phyloP scores from a whole-genome alignment of 306 rosid genomes.

The Phaseolus lunatus region DNA sequence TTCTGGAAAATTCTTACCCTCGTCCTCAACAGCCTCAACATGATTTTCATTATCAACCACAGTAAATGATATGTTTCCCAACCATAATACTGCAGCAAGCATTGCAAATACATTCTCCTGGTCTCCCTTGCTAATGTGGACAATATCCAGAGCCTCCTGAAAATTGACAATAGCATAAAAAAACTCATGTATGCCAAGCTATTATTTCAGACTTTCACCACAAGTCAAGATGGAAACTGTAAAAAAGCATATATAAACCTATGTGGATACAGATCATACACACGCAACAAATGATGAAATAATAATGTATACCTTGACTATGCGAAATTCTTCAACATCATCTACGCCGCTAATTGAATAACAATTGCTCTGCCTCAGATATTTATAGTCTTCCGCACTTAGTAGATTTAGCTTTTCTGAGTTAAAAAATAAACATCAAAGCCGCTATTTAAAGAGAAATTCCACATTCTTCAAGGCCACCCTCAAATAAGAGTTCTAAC shows the following conservation, averaged over 20 bases:
- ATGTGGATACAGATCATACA: slow-evolving; percentile 37
- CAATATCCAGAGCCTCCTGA: slow-evolving; percentile 96
- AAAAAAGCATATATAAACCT: slow-evolving; percentile 5
- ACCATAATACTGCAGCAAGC: slow-evolving; percentile 99
- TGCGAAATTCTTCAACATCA: slow-evolving; percentile 86
- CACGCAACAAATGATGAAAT: slow-evolving; percentile 18
- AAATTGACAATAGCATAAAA: slow-evolving; percentile 40
- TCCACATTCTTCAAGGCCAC: slow-evolving; percentile 16
- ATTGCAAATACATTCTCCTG: slow-evolving; percentile 95
- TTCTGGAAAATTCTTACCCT: slow-evolving; percentile 61
- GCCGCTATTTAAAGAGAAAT: slow-evolving; percentile 15
- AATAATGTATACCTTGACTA: slow-evolving; percentile 69
- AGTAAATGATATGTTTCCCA: slow-evolving; percentile 84
- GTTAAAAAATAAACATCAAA: slow-evolving; percentile 37
- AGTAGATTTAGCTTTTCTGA: slow-evolving; percentile 83
- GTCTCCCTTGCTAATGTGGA: slow-evolving; percentile 86
- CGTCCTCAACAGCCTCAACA: slow-evolving; percentile 83
- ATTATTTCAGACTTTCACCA: slow-evolving; percentile 32
- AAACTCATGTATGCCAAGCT: slow-evolving; percentile 44
- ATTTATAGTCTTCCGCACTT: slow-evolving; percentile 76
- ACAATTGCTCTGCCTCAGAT: slow-evolving; percentile 88
- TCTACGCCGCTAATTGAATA: slow-evolving; percentile 76
- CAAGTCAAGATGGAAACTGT: slow-evolving; percentile 15
- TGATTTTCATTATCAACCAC: slow-evolving; percentile 95
- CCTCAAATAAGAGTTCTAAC: slow-evolving; percentile 28